Evolutionary conservation across 169 alveolate species (phyloP).

Genomic region (Plasmodium fragile): DNA sequence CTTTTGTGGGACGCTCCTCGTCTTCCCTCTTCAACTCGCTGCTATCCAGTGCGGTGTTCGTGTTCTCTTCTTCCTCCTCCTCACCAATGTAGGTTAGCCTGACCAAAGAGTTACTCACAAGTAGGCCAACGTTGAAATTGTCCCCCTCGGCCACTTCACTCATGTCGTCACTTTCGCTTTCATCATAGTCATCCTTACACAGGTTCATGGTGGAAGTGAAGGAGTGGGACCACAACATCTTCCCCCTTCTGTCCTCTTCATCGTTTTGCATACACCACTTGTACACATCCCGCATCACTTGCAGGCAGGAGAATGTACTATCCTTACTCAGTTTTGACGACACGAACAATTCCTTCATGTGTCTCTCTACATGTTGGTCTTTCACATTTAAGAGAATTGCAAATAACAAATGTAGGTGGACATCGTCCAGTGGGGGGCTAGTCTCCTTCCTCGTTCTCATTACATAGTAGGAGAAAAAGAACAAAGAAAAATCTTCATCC

Average conservation of each 20-base stretch:
- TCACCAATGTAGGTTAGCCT: background rate
- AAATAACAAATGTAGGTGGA: background rate
- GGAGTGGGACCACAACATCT: background rate
- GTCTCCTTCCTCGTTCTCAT: background rate
- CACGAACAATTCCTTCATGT: background rate
- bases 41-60: background rate
- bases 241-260: background rate
- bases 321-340: background rate
- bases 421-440: background rate
- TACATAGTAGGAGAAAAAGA: conserved; percentile 5
- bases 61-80: background rate
- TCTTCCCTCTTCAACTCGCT: background rate
- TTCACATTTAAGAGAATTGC: background rate
- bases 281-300: background rate
- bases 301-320: background rate
- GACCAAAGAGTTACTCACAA: background rate
- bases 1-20: background rate
- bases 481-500: conserved; percentile 6
- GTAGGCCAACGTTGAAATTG: background rate
- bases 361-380: background rate
- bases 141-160: background rate
- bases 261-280: background rate
- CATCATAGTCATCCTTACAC: background rate
- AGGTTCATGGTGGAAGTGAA: background rate
- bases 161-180: background rate